Evolutionary conservation across 2,329 filamentous ascomycete species (phyloP).

Genomic region (Penicillium vulpinum): DNA sequence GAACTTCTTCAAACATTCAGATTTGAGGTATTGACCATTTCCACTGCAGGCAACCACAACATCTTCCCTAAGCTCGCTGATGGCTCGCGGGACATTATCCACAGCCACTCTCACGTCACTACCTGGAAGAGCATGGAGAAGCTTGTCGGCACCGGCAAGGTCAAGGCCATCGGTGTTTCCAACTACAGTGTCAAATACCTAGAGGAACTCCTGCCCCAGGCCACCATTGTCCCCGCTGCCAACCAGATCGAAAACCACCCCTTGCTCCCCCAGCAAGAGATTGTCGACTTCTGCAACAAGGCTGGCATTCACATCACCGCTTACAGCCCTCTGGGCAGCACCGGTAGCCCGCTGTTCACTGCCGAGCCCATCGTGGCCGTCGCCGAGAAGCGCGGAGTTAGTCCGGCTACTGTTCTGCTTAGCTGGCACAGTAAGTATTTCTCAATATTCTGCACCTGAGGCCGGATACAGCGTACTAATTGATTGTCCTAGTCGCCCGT

Average conservation of each 20-base stretch:
- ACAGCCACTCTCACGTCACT: constrained; percentile 67
- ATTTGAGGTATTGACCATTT: neutral
- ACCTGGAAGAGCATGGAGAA: constrained; percentile 73
- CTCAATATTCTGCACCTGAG: neutral
- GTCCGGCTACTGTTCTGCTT: constrained; percentile 42
- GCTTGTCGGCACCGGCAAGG: constrained; percentile 56
- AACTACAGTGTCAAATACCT: constrained; percentile 60
- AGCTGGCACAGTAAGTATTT: constrained; percentile 45
- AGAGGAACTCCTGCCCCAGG: constrained; percentile 57
- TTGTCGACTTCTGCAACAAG: constrained; percentile 52
- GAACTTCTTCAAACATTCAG: neutral
- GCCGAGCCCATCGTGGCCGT: constrained; percentile 45
- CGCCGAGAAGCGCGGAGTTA: constrained; percentile 42
- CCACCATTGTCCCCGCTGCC: constrained; percentile 63
- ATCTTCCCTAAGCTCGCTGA: constrained; percentile 71
- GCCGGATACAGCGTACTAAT: neutral
- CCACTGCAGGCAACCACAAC: constrained; percentile 35
- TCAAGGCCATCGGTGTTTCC: constrained; percentile 59
- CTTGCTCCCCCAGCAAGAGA: constrained; percentile 60
- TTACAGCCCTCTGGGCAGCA: constrained; percentile 49
- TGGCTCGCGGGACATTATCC: constrained; percentile 71
- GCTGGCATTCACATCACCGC: constrained; percentile 56
- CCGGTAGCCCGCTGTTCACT: constrained; percentile 45
- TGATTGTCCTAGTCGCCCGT: constrained; percentile 33
- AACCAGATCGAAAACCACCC: constrained; percentile 85